Percentiles rank a stretch among this genome's conserved stretches.
phyloP scores from a whole-genome alignment of 441 rosid genomes.

The Adansonia rubrostipa region DNA sequence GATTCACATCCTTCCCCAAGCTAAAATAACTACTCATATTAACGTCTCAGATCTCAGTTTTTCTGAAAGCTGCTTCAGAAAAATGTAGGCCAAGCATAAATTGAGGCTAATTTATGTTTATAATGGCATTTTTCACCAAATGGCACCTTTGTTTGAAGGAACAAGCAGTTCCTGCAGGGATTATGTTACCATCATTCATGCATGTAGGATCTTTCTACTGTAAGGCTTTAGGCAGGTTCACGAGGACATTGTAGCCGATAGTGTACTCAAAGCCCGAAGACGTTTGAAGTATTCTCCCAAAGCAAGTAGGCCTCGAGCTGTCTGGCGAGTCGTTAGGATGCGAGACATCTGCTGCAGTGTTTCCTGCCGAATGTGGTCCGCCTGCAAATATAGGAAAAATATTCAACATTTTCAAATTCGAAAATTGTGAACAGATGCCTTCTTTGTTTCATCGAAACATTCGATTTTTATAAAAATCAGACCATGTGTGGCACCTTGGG shows the following conservation, averaged over 20 bases:
- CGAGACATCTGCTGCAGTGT: slow-evolving; percentile 81
- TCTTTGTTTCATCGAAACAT: not conserved
- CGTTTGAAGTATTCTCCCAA: slow-evolving; percentile 90
- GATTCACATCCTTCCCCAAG: slow-evolving; percentile 30
- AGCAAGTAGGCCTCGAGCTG: slow-evolving; percentile 83
- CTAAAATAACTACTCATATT: slow-evolving; percentile 40
- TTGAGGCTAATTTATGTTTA: slow-evolving; percentile 26
- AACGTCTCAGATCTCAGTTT: slow-evolving; percentile 30
- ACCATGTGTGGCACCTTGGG: not conserved
- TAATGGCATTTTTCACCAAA: slow-evolving; percentile 21
- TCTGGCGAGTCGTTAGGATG: slow-evolving; percentile 73
- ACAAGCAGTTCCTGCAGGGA: slow-evolving; percentile 17
- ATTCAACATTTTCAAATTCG: not conserved
- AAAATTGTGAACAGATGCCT: not conserved
- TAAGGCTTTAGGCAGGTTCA: slow-evolving; percentile 55
- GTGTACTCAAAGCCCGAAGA: slow-evolving; percentile 73
- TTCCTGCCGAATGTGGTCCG: slow-evolving; percentile 86
- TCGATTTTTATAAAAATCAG: too few relatives aligned
- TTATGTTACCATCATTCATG: not conserved
- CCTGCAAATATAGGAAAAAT: slow-evolving; percentile 44
- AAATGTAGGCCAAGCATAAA: slow-evolving; percentile 38
- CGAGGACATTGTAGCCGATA: slow-evolving; percentile 70
- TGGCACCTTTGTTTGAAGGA: slow-evolving; percentile 29
- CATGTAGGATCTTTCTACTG: slow-evolving; percentile 9
- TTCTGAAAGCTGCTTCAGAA: slow-evolving; percentile 9